Percentiles rank a stretch among this genome's conserved stretches.
phyloP scores from a whole-genome alignment of 140 eudicot genomes.

The Bidens hawaiensis region DNA sequence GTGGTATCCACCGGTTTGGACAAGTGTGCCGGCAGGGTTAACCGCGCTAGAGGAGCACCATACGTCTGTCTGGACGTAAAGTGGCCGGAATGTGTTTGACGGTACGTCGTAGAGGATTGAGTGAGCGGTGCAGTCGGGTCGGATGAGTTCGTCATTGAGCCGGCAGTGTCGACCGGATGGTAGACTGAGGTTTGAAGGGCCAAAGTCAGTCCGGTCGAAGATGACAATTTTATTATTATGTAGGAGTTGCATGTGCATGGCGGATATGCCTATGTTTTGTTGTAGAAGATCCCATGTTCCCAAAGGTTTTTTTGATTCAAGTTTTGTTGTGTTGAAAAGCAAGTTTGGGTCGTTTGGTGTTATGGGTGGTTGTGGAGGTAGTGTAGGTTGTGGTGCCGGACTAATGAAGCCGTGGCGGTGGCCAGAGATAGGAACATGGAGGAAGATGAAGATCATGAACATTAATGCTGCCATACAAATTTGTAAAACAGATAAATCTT shows the following conservation, averaged over 20 bases:
- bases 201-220: conserved; percentile 83
- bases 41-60: conserved; percentile 81
- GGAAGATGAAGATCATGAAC: too few relatives aligned
- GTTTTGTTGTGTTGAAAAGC: neutral
- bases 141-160: conserved; percentile 28
- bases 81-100: conserved; percentile 57
- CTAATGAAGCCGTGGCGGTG: too few relatives aligned
- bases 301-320: conserved; percentile 20
- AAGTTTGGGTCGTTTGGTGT: neutral
- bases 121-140: conserved; percentile 59
- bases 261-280: conserved; percentile 53
- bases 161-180: conserved; percentile 41
- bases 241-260: conserved; percentile 97
- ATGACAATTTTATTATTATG: conserved; percentile 66
- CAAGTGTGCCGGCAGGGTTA: conserved; percentile 43
- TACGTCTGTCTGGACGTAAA: conserved; percentile 52
- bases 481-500: too few relatives aligned
- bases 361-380: neutral
- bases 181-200: conserved; percentile 56
- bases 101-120: conserved; percentile 60
- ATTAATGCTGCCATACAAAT: too few relatives aligned
- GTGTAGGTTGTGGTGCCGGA: neutral
- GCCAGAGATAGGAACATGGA: too few relatives aligned
- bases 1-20: conserved; percentile 72
- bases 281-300: conserved; percentile 64